Evolutionary conservation across 441 rosid species (phyloP), one percentile per base, ranked within the genome.

Genomic region (Brassica hybrid): DNA sequence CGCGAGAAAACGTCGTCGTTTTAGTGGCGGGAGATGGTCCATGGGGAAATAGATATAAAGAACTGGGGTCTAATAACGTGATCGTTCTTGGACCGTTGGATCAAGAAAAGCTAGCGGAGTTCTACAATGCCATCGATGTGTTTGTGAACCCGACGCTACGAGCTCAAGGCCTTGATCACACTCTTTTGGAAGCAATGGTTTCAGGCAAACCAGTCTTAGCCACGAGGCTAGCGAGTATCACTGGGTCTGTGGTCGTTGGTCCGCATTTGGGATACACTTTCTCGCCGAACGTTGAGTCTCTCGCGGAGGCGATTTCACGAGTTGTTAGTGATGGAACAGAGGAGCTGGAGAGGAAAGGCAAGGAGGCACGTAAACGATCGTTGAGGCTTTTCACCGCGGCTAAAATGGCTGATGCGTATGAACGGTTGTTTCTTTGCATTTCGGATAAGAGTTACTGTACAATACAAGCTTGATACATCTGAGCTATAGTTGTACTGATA

Each of bases 21-120:
- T 88, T 94, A 30, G 89, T 94, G 41, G 94, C 97, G 23, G 97
- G 99, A 50, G 94, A 92, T 80, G 97, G 98, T 68, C 98, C 97
- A 32, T 94, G 98, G 97, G 87, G 90, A 18, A 78, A 74, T 16
- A 87, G 96, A 82, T 94, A 90, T 83, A 79, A 80, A 82, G 94
- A 86, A 63, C 85, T 92, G 3, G 94, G 97, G 14, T 62, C 81
- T 50, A 69, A 1, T 14, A 52, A 85, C 18, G 74, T 82, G 30
- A 80, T 89, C 27, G 90, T 88, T 79, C 83, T 92, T 76, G 99
- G 97, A 66, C 91, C 99, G 6, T 66, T 94, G 36, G 94, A 89
- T 59, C 99, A 85, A 81, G 77, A 86, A 73, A 87, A 80, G 60
- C 67, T 94, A 45, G 90, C 96, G 12, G 87, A 82, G 7, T 94